These are phyloP conservation scores for Cnidoscolus chayamansa DNA, from an alignment of 441 rosid genomes.

Conservation along the genomic window DNA sequence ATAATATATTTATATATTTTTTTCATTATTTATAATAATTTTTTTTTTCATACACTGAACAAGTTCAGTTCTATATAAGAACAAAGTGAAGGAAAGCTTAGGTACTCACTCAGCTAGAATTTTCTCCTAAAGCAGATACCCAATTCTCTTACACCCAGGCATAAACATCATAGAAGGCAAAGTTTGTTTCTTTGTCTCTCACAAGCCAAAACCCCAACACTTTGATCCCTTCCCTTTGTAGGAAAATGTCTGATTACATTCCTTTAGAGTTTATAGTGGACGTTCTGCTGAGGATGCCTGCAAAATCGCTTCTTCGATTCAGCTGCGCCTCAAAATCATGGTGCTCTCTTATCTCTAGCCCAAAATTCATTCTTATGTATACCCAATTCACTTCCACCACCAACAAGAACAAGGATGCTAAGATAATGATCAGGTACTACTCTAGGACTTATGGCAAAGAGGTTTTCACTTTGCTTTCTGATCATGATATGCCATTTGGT, in stretches of 20 bases:
- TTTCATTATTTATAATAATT: too few species aligned
- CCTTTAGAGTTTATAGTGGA: not conserved
- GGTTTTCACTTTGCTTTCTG: not conserved
- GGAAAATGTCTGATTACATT: not conserved
- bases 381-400: not conserved
- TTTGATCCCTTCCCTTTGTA: not conserved
- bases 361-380: not conserved
- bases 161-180: too few species aligned
- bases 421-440: not conserved
- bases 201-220: too few species aligned
- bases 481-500: not conserved
- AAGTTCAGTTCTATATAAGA: too few species aligned
- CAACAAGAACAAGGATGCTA: not conserved
- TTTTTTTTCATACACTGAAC: too few species aligned
- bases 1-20: too few species aligned
- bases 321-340: slow-evolving; percentile 5
- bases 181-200: too few species aligned
- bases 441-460: not conserved
- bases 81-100: too few species aligned
- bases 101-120: too few species aligned
- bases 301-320: not conserved
- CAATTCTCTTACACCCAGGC: too few species aligned
- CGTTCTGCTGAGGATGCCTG: not conserved
- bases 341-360: not conserved
- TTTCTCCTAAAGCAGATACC: too few species aligned